Conservation (phyloP, 495 filamentous ascomycete genomes). For the Penicillium waksmanii region DNA sequence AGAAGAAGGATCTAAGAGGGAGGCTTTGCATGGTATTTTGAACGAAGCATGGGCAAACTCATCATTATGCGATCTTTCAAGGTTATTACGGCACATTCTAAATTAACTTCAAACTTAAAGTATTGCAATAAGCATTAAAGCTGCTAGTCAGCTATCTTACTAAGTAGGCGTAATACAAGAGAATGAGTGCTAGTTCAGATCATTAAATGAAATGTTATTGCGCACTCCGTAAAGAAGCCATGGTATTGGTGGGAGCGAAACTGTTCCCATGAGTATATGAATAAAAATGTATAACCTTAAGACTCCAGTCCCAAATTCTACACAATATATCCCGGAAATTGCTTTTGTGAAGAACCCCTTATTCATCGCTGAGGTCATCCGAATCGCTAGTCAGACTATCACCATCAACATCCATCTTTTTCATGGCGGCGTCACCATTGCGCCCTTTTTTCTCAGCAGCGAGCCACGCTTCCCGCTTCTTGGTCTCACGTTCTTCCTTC, state of each 20-base stretch:
- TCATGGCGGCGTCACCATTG: constrained; percentile 45
- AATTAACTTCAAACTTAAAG: too few relatives aligned
- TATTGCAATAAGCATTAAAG: too few relatives aligned
- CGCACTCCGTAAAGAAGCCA: background rate
- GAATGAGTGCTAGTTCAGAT: background rate
- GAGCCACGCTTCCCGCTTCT: constrained; percentile 49
- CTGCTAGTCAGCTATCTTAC: background rate
- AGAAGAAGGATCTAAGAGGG: too few relatives aligned
- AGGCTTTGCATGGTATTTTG: too few relatives aligned
- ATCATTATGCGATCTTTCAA: constrained; percentile 13
- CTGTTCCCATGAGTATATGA: background rate
- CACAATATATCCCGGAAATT: constrained; percentile 6
- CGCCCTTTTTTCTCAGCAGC: constrained; percentile 50
- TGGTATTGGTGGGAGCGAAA: background rate
- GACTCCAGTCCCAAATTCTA: constrained; percentile 4
- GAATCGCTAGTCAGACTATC: constrained; percentile 40
- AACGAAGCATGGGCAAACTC: too few relatives aligned
- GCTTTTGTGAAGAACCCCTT: constrained; percentile 11
- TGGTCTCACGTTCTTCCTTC: constrained; percentile 45
- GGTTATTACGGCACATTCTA: background rate
- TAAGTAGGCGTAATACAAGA: background rate
- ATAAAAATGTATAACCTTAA: background rate
- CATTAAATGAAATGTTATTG: background rate
- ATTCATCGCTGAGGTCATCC: constrained; percentile 45
- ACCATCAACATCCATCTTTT: constrained; percentile 44